Evolutionary conservation across 169 alveolate genomes (phyloP).

Genomic region (Eimeria necatrix): DNA sequence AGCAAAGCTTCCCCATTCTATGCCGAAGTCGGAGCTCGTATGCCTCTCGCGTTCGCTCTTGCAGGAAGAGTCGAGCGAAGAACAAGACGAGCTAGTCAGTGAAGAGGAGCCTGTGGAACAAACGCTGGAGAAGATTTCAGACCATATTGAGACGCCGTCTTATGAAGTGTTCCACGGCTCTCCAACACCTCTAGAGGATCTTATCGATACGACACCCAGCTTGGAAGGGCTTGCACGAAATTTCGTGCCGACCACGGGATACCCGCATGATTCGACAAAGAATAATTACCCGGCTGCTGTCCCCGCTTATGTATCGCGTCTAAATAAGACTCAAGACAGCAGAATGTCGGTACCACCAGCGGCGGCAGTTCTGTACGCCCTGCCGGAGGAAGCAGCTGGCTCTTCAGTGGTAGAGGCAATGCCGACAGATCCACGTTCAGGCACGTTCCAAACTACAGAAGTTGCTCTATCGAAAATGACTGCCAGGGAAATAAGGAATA

Average conservation of each 20-base stretch:
- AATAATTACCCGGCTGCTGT: constrained; percentile 53
- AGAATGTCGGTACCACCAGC: constrained; percentile 70
- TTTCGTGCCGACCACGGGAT: constrained; percentile 60
- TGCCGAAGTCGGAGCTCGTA: constrained; percentile 62
- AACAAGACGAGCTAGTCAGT: not conserved
- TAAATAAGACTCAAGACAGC: constrained; percentile 49
- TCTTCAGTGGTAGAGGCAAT: constrained; percentile 30
- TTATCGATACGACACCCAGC: constrained; percentile 56
- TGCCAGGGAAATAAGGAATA: constrained; percentile 33
- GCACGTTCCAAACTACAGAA: constrained; percentile 50
- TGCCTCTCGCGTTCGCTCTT: constrained; percentile 36
- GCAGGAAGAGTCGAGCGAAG: not conserved
- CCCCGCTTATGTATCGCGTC: constrained; percentile 56
- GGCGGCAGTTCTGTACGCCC: constrained; percentile 49
- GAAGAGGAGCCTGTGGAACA: constrained; percentile 54
- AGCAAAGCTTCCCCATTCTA: constrained; percentile 21
- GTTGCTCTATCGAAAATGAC: constrained; percentile 44
- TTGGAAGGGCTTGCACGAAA: constrained; percentile 45
- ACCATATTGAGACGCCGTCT: constrained; percentile 18
- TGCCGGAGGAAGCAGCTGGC: constrained; percentile 40
- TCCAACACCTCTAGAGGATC: constrained; percentile 69
- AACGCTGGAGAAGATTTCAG: not conserved
- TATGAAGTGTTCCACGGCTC: constrained; percentile 49
- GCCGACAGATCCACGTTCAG: constrained; percentile 72
- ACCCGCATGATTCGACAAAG: constrained; percentile 53